phyloP scores from a whole-genome alignment of 305 asterid genomes.

The Ajuga reptans region DNA sequence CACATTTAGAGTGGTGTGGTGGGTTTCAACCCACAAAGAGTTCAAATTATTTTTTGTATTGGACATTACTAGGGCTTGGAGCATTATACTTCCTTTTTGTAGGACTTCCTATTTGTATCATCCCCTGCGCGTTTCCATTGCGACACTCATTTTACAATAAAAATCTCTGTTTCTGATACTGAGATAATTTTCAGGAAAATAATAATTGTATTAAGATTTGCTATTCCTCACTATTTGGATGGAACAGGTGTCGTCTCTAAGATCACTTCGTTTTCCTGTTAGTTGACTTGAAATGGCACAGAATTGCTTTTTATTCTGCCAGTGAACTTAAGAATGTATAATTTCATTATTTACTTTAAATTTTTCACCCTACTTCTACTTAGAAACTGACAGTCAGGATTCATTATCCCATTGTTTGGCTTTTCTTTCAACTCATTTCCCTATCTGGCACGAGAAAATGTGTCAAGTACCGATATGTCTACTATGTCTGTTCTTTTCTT shows the following conservation, averaged over 20 bases:
- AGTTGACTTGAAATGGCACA: neutral
- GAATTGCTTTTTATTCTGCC: constrained; percentile 6
- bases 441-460: neutral
- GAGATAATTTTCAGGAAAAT: neutral
- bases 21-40: no score
- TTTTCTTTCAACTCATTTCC: neutral
- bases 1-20: no score
- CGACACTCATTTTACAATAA: no score
- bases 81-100: no score
- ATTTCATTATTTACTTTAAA: neutral
- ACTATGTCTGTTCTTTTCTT: neutral
- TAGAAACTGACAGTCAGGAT: neutral
- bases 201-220: neutral
- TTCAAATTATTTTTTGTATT: no score
- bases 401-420: neutral
- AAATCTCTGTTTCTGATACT: neutral
- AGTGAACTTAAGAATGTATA: neutral
- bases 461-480: neutral
- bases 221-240: neutral
- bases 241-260: neutral
- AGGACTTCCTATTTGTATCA: no score
- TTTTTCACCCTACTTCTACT: neutral
- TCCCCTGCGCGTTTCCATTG: no score
- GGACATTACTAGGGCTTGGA: no score
- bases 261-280: neutral